Evolutionary conservation across 306 rosid species (phyloP), one percentile per base, ranked within the genome.

Genomic region (Oxytropis ochrocephala): DNA sequence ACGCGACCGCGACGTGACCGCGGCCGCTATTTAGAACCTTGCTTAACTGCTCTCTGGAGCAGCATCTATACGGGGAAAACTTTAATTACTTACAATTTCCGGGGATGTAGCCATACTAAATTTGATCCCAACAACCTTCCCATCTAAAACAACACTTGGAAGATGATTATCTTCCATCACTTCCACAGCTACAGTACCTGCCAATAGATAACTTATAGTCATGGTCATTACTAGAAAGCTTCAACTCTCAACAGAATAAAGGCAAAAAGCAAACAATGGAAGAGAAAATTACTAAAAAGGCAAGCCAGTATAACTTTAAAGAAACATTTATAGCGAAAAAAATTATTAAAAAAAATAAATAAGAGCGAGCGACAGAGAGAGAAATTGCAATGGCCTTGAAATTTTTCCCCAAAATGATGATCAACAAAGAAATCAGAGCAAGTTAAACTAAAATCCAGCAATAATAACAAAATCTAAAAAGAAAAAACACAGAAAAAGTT

Each of bases 81-180:
- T 62, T 71, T 60, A 56, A 54, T 52, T 47, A 71, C 97, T 87
- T 78, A 91, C 97, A 49, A 91, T 89, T 82, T 91, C 97, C 5
- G 79, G 79, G 50, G 69, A 84, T 16, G 84, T 87, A 59, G 97
- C 97, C 82, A 91, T 72, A 50, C 86, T 78, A 50, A 91, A 91
- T 64, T 59, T 75, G 74, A 91, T 89, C 6, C 96, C 91, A 51
- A 63, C 46, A 2, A 89, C 73, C 64, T 82, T 83, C 51, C 83
- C 96, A n/a, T 91, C 89, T 42, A 80, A 57, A 78, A 85, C 49
- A 78, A 85, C 49, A 44, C 72, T 51, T 58, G 89, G 70, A 30
- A 79, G 56, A 7, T 79, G 58, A 56, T 65, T 69, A 44, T 89
- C 96, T 77, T 89, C 95, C 92, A 90, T 89, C 35, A 79, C 65